Percentiles rank a stretch among this genome's conserved stretches.
Conservation (phyloP, 306 rosid species). For the Carpinus viminea region DNA sequence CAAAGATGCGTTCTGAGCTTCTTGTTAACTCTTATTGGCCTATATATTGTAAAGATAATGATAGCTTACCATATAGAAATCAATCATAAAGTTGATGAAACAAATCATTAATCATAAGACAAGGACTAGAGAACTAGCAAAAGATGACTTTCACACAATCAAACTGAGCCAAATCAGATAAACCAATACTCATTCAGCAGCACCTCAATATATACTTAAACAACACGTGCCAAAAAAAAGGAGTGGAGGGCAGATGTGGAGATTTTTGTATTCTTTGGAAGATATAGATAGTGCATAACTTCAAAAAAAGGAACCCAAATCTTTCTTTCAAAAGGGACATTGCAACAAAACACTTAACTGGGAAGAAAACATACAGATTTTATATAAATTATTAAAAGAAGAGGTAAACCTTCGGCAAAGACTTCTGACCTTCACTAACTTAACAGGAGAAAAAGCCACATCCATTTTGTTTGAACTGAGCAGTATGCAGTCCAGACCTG, state of each 20-base stretch:
- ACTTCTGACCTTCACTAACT: conserved; percentile 46
- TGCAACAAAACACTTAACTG: conserved; percentile 15
- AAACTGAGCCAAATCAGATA: neutral
- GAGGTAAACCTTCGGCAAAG: conserved; percentile 12
- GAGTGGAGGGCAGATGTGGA: neutral
- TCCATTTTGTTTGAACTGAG: conserved; percentile 17
- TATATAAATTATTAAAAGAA: neutral
- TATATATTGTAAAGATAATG: neutral
- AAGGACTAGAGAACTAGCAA: neutral
- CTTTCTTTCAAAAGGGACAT: conserved; percentile 4
- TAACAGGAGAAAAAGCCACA: conserved; percentile 32
- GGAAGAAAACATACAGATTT: conserved; percentile 17
- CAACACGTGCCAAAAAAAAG: neutral
- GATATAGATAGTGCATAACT: neutral
- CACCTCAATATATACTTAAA: neutral
- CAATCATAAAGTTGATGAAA: neutral
- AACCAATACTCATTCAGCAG: neutral
- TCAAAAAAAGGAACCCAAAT: neutral
- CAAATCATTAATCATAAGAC: neutral
- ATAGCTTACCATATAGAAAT: neutral
- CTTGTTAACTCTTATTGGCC: conserved; percentile 3
- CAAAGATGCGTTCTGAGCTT: neutral
- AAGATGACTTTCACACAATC: neutral
- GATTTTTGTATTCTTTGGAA: neutral
- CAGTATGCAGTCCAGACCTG: neutral